Evolutionary conservation across 2,329 filamentous ascomycete species (phyloP).

Genomic region (Colletotrichum limetticola): DNA sequence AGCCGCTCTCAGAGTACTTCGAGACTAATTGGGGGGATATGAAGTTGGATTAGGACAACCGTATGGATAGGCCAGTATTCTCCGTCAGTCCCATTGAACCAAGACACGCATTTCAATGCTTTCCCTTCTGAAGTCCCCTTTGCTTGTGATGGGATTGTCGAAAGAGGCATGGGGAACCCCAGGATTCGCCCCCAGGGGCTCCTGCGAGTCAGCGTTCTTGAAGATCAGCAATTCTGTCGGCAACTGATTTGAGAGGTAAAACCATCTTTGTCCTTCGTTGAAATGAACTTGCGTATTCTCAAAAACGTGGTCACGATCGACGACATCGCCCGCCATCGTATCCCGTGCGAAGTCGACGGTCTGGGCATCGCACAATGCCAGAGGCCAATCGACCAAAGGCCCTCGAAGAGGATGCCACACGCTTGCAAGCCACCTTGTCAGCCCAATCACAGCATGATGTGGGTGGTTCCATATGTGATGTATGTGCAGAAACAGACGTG

Average conservation of each 20-base stretch:
- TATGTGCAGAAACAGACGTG: not conserved
- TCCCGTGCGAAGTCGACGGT: slow-evolving; percentile 36
- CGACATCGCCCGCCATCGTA: slow-evolving; percentile 38
- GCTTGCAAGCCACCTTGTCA: slow-evolving; percentile 39
- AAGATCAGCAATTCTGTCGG: slow-evolving; percentile 37
- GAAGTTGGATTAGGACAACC: not conserved
- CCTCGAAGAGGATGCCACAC: slow-evolving; percentile 38
- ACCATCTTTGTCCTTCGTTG: slow-evolving; percentile 36
- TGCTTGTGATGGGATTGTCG: slow-evolving; percentile 7
- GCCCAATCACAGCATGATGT: not conserved
- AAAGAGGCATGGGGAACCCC: slow-evolving; percentile 18
- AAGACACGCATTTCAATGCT: slow-evolving; percentile 21
- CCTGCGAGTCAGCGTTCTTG: slow-evolving; percentile 27
- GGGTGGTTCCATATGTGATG: not conserved
- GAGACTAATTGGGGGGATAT: not conserved
- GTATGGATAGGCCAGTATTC: not conserved
- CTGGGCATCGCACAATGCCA: slow-evolving; percentile 37
- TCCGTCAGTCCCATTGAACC: not conserved
- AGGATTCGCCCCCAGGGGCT: slow-evolving; percentile 2
- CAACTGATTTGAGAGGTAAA: slow-evolving; percentile 36
- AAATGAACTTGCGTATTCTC: slow-evolving; percentile 39
- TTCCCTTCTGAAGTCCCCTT: slow-evolving; percentile 3
- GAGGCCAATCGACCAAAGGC: slow-evolving; percentile 38
- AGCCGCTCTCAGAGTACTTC: slow-evolving; percentile 13
- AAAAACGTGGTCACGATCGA: slow-evolving; percentile 36